These are phyloP conservation scores for Rhinocladiella similis DNA, from an alignment of 2,329 filamentous ascomycete genomes.

Conservation along the genomic window DNA sequence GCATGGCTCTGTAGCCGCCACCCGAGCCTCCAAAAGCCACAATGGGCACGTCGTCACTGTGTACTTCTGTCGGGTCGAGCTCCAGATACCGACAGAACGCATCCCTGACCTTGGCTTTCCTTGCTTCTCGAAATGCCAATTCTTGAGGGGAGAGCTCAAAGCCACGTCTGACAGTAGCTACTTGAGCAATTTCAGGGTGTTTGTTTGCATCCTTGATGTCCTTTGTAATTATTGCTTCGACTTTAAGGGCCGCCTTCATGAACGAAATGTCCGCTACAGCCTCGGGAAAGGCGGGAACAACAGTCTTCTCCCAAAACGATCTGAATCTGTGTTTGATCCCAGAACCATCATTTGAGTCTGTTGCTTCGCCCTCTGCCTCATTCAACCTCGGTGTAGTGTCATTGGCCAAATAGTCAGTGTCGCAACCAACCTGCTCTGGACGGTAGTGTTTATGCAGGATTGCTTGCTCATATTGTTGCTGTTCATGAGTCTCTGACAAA, in stretches of 20 bases:
- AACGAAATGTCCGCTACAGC: constrained; percentile 17
- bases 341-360: not conserved
- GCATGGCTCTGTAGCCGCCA: constrained; percentile 19
- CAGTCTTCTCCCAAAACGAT: constrained; percentile 21
- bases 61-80: constrained; percentile 12
- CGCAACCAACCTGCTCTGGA: not conserved
- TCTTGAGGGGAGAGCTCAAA: constrained; percentile 11
- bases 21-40: constrained; percentile 18
- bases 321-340: constrained; percentile 15
- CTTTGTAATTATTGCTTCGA: constrained; percentile 16
- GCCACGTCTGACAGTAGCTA: constrained; percentile 11
- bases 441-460: constrained; percentile 14
- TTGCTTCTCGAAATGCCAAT: constrained; percentile 3
- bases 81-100: constrained; percentile 18
- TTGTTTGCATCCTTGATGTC: constrained; percentile 12
- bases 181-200: constrained; percentile 13
- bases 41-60: constrained; percentile 18
- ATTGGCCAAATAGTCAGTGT: constrained; percentile 4
- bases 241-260: constrained; percentile 15
- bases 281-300: constrained; percentile 21
- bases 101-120: constrained; percentile 7
- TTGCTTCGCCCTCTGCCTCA: not conserved
- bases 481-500: constrained; percentile 12
- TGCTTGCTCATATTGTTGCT: constrained; percentile 16
- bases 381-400: not conserved